Evolutionary conservation across 2,329 filamentous ascomycete species (phyloP).

Genomic region (Calonectria hongkongensis): DNA sequence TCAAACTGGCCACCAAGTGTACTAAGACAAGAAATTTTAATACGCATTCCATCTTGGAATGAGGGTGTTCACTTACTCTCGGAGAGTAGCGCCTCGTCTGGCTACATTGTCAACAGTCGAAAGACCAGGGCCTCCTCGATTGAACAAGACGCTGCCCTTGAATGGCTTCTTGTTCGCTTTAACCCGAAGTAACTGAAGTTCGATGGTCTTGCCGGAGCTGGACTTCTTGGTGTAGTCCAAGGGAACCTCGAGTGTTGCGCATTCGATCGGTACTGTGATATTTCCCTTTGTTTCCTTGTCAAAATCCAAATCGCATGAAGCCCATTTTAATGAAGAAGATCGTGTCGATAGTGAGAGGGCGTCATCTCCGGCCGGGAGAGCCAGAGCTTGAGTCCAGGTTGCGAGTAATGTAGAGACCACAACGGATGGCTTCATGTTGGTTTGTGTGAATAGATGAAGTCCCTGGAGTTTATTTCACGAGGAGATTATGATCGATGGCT

Average conservation of each 20-base stretch:
- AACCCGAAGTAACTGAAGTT: constrained; percentile 58
- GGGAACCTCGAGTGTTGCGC: constrained; percentile 61
- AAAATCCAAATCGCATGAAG: constrained; percentile 28
- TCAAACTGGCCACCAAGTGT: constrained; percentile 42
- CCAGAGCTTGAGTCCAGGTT: constrained; percentile 10
- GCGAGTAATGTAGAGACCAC: background rate
- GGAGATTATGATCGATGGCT: background rate
- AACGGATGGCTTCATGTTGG: background rate
- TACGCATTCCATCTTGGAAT: background rate
- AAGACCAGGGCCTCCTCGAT: constrained; percentile 62
- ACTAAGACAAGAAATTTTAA: constrained; percentile 21
- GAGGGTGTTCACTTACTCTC: constrained; percentile 25
- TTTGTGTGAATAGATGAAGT: background rate
- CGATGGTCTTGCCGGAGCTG: constrained; percentile 52
- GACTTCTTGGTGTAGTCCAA: constrained; percentile 62
- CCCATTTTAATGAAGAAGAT: constrained; percentile 25
- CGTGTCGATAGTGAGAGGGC: background rate
- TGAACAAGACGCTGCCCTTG: constrained; percentile 62
- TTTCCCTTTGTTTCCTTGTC: background rate
- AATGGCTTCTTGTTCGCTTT: constrained; percentile 55
- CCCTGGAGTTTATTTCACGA: background rate
- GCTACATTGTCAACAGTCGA: constrained; percentile 38
- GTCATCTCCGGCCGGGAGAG: background rate
- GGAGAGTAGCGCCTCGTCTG: background rate
- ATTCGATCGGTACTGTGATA: constrained; percentile 48